Evolutionary conservation across 768 basidiomycete species (phyloP).

Genomic region (Termitomyces sp.): DNA sequence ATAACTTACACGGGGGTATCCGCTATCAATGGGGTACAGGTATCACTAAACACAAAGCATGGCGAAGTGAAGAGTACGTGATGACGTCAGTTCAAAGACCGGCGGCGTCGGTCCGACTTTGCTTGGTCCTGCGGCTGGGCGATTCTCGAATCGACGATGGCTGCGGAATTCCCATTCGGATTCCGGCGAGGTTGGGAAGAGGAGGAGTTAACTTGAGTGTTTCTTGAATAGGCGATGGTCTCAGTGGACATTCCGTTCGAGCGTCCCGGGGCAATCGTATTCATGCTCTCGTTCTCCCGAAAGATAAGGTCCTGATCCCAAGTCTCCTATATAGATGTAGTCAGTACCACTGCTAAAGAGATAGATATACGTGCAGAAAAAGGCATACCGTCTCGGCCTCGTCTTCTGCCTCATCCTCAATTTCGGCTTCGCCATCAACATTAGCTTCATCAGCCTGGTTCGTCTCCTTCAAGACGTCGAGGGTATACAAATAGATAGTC

Average conservation of each 20-base stretch:
- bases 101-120: neutral
- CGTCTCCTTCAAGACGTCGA: neutral
- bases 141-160: neutral
- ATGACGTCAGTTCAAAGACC: slow-evolving; percentile 1
- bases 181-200: neutral
- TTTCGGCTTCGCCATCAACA: neutral
- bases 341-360: neutral
- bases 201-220: no score
- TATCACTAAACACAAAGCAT: no score
- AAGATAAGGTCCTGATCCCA: neutral
- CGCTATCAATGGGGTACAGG: neutral
- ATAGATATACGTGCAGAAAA: neutral
- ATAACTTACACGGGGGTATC: neutral
- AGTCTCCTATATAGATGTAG: neutral
- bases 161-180: neutral
- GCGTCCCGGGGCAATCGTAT: neutral
- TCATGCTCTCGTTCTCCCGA: neutral
- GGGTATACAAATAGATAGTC: slow-evolving; percentile 29
- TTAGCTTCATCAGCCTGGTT: neutral
- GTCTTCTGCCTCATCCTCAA: neutral
- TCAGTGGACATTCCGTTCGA: neutral
- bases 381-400: neutral
- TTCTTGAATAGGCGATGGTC: neutral
- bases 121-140: neutral
- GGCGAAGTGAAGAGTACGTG: no score